Base-by-base conservation (phyloP, 169 alveolate species). In the Sarcocystis neurona region DNA sequence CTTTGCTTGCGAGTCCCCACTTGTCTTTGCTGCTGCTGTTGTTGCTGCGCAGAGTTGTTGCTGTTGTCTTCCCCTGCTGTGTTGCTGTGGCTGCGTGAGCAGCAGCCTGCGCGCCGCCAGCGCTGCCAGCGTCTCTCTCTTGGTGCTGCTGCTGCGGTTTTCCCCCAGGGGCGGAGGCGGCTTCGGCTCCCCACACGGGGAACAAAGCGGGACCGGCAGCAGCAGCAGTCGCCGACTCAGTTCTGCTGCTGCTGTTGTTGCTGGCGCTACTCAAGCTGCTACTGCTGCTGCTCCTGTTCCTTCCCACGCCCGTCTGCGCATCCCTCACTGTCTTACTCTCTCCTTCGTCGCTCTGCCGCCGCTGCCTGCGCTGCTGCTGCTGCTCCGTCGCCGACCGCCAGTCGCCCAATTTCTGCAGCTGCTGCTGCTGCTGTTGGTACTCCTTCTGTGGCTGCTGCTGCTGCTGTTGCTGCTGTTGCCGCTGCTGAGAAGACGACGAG, bases 101-200 rank as follows among this genome's bases (percentile, higher is more conserved):
- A n/a, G n/a, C n/a, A n/a, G n/a, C n/a, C n/a, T n/a, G n/a, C n/a
- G 8, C 43, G 75, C 75, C 20, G 75, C 75, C 32, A 43, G 75
- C 5, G n/a, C 18, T 5, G 70, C 70, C 70, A 23, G 4, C 70
- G 70, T 58, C 70, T 58, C 70, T 41, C 75, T 10, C 75, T 10
- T 15, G 20, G 37, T 18, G 8, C 60, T 63, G 44, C 6, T 41
- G 44, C 6, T 5, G 0, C 60, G 15, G 15, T 8, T 6, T 20
- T 4, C 46, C 3, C 41, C 43, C 6, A 20, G 75, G 44, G 6
- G 37, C 43, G 75, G 75, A 63, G 43, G 75, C 75, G 23, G 8
- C 60, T 41, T 63, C 43, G 39, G 0, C 44, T 15, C 75, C 8
- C 6, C 75, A 20, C 75, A 23, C 8, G 18, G 75, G 27, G 34